A percentile compares a stretch with the other conserved stretches of the same genome.
These are phyloP conservation scores for Royoungia palumana DNA, from an alignment of 768 basidiomycete species.

Conservation along the genomic window DNA sequence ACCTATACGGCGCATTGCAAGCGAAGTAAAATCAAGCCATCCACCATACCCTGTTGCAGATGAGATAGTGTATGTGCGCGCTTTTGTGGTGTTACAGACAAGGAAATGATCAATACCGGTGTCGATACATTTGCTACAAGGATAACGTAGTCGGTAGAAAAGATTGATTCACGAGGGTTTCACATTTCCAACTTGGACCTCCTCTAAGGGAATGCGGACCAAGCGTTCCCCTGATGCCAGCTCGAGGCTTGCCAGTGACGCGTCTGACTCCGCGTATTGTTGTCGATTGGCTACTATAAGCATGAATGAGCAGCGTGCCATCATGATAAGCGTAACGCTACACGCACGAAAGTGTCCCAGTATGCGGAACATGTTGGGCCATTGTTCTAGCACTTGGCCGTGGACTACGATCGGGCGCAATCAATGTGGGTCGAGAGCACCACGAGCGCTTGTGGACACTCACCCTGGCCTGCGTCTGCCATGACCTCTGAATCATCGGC, in stretches of 20 bases:
- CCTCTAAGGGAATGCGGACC: slow-evolving; percentile 73
- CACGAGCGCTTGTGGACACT: neutral
- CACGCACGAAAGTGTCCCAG: slow-evolving; percentile 63
- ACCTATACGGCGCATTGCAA: neutral
- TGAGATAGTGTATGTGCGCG: neutral
- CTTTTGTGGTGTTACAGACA: neutral
- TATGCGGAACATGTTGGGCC: slow-evolving; percentile 82
- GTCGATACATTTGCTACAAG: neutral
- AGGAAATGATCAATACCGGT: neutral
- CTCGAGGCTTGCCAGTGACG: slow-evolving; percentile 14
- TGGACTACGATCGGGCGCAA: slow-evolving; percentile 45
- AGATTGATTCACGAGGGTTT: slow-evolving; percentile 8
- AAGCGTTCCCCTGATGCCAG: slow-evolving; percentile 52
- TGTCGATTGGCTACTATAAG: slow-evolving; percentile 50
- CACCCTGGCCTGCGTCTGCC: slow-evolving; percentile 74
- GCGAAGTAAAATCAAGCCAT: neutral
- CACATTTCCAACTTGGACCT: slow-evolving; percentile 40
- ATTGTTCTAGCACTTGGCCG: slow-evolving; percentile 74
- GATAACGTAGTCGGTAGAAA: neutral
- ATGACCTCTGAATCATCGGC: slow-evolving; percentile 73
- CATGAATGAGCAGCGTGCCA: neutral
- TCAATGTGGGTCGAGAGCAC: neutral
- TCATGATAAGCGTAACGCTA: neutral
- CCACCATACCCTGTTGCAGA: neutral
- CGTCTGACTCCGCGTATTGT: slow-evolving; percentile 24